Evolutionary conservation across 768 basidiomycete genomes (phyloP), one percentile per base, ranked within the genome.

Genomic region (Collybiopsis confluens): DNA sequence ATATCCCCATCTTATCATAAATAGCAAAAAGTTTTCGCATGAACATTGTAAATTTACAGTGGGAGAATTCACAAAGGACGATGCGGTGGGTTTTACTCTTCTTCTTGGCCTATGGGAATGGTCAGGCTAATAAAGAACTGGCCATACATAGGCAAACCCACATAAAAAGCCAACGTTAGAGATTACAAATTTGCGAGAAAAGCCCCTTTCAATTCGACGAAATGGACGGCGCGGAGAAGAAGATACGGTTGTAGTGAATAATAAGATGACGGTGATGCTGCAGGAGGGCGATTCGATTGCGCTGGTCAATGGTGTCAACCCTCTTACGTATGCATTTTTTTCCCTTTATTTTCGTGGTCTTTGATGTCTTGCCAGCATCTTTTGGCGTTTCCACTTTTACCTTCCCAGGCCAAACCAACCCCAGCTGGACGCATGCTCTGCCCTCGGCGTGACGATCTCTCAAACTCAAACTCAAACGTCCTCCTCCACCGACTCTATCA

Each of bases 381-480:
- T 46, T 21, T 2, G 35, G 85, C 83, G 20, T 70, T 82, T 1
- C 61, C 70, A 40, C 45, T 82, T 76, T 52, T 83, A 78, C 55
- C 64, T 73, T 20, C 67, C 74, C 11, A 64, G 71, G 26, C 57
- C 65, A 2, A 67, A 73, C 48, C 61, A 70, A 7, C 61, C 76
- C 47, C 70, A 73, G 2, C 54, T 68, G 2, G 70, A 74, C 6
- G 67, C 69, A 8, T 84, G 82, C 59, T 77, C 75, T 27, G 64
- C 72, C 1, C 67, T 89, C 7, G 88, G 88, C 83, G 73, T 90
- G 40, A 76, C 80, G 45, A 55, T 86, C 20, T 70, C 81, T 0
- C 71, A 75, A 23, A 73, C 73, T 73, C 0, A 30, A 48, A 35
- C 47, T 6, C n/a, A 33, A 65, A 69, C 37, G 59, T 72, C 0